A percentile compares a stretch with the other conserved stretches of the same genome.
Conservation (phyloP, 345 rosid genomes). For the Firmiana major region DNA sequence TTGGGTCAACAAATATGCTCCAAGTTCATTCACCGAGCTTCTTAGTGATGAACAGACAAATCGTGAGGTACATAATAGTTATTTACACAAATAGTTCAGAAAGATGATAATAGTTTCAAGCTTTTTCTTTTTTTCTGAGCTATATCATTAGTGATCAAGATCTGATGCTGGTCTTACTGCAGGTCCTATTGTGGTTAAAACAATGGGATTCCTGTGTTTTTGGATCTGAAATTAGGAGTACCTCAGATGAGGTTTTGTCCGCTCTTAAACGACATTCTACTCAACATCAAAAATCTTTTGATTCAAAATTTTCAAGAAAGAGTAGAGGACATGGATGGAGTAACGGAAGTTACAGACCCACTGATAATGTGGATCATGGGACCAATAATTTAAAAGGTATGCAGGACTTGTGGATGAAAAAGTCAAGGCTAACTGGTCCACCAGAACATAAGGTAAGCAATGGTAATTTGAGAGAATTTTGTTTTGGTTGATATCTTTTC, state of each 20-base stretch:
- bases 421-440: constrained; percentile 54
- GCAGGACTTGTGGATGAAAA: constrained; percentile 48
- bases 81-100: constrained; percentile 6
- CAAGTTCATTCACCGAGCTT: constrained; percentile 89
- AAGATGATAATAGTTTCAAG: neutral
- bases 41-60: constrained; percentile 97
- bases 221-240: constrained; percentile 90
- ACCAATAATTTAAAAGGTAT: constrained; percentile 34
- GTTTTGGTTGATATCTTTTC: constrained; percentile 4
- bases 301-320: constrained; percentile 47
- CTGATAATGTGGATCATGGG: constrained; percentile 30
- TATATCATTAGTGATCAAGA: neutral
- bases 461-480: constrained; percentile 1
- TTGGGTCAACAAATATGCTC: constrained; percentile 96
- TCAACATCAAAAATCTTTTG: constrained; percentile 49
- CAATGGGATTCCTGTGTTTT: constrained; percentile 99
- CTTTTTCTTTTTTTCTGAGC: neutral
- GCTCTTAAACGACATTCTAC: constrained; percentile 79
- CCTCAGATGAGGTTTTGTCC: constrained; percentile 80
- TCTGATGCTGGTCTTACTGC: constrained; percentile 19
- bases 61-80: constrained; percentile 63
- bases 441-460: constrained; percentile 81
- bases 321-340: constrained; percentile 44
- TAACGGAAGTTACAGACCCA: constrained; percentile 38
- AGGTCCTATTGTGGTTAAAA: constrained; percentile 95